Evolutionary conservation across 345 rosid genomes (phyloP).

Genomic region (Dimocarpus longan): DNA sequence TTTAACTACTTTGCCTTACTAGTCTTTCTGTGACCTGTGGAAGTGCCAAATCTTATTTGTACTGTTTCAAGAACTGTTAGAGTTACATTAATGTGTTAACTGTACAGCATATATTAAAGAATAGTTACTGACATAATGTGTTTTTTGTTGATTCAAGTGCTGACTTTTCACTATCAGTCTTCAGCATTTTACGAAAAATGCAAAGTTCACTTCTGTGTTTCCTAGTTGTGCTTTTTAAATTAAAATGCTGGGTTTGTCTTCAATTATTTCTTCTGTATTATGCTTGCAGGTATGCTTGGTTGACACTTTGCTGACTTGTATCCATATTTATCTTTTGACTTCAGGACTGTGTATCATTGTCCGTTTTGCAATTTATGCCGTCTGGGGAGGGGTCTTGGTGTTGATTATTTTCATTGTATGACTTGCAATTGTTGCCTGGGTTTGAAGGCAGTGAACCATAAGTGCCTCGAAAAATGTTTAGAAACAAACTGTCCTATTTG

Average conservation of each 20-base stretch:
- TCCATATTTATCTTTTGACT: constrained; percentile 12
- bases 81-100: not conserved
- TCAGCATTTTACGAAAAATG: not conserved
- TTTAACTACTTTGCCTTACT: not conserved
- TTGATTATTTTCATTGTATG: constrained; percentile 94
- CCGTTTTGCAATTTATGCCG: constrained; percentile 95
- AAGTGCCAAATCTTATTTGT: not conserved
- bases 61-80: not conserved
- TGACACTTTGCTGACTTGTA: not conserved
- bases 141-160: not conserved
- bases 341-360: constrained; percentile 83
- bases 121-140: not conserved
- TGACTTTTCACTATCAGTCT: not conserved
- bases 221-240: not conserved
- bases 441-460: constrained; percentile 69
- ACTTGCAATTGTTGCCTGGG: constrained; percentile 91
- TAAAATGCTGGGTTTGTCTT: constrained; percentile 1
- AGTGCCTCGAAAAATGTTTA: constrained; percentile 84
- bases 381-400: constrained; percentile 83
- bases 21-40: not conserved
- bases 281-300: not conserved
- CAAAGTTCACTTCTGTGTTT: not conserved
- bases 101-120: not conserved
- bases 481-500: constrained; percentile 93
- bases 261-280: not conserved